Evolutionary conservation across 129 eudicot genomes (phyloP).

Genomic region (Logfia minima): DNA sequence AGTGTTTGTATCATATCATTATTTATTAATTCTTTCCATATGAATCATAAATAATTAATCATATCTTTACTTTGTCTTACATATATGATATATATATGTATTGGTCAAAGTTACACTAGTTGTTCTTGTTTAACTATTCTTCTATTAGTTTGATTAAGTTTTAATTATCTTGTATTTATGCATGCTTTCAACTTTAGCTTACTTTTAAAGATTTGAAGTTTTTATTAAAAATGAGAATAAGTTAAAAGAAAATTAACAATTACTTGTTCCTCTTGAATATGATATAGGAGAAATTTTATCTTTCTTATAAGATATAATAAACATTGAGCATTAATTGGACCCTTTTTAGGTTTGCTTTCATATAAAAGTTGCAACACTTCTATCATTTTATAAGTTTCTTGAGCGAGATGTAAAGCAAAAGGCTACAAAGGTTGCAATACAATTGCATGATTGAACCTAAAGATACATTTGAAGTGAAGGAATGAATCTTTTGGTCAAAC

Average conservation of each 20-base stretch:
- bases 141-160: neutral
- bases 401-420: conserved; percentile 34
- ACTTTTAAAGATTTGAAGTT: neutral
- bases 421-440: conserved; percentile 26
- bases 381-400: conserved; percentile 26
- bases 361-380: conserved; percentile 27
- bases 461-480: conserved; percentile 30
- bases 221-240: neutral
- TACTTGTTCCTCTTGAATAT: conserved; percentile 22
- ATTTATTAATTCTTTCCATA: too few relatives aligned
- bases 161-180: neutral
- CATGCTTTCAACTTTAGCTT: conserved; percentile 12
- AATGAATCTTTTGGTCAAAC: conserved; percentile 37
- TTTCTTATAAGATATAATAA: conserved; percentile 25
- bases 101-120: neutral
- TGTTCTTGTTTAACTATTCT: neutral
- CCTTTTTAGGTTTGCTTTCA: conserved; percentile 28
- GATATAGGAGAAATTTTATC: conserved; percentile 16
- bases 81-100: too few relatives aligned
- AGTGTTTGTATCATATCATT: too few relatives aligned
- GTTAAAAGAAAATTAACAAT: conserved; percentile 8
- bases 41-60: too few relatives aligned
- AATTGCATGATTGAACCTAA: conserved; percentile 33
- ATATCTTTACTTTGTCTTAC: too few relatives aligned
- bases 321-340: conserved; percentile 19